These are phyloP conservation scores for Catharanthus roseus DNA, from an alignment of 257 asterid genomes.

Conservation along the genomic window DNA sequence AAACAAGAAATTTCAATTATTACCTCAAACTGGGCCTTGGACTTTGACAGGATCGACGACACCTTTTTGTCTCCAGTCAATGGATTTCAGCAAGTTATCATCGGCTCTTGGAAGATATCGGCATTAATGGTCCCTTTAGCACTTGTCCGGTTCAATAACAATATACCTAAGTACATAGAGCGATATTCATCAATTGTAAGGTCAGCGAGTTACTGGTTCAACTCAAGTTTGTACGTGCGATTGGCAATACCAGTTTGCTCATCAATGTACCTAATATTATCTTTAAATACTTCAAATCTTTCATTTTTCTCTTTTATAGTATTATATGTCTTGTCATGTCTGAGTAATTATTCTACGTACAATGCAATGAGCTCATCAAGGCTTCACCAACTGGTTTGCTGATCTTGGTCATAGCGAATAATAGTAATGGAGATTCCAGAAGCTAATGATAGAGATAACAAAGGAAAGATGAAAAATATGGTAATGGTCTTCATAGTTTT, in stretches of 20 bases:
- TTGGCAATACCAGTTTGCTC: conserved; percentile 42
- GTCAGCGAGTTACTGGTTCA: conserved; percentile 74
- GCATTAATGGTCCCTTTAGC: conserved; percentile 30
- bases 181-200: conserved; percentile 62
- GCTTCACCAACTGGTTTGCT: conserved; percentile 24
- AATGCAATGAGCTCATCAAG: conserved; percentile 40
- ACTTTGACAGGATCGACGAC: conserved; percentile 61
- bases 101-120: conserved; percentile 39
- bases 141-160: conserved; percentile 29
- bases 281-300: conserved; percentile 62
- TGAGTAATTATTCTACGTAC: conserved; percentile 60
- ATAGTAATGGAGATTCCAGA: conserved; percentile 51
- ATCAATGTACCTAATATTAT: conserved; percentile 57
- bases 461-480: conserved; percentile 1
- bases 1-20: not conserved
- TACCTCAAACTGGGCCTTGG: conserved; percentile 84
- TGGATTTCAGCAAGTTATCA: conserved; percentile 53
- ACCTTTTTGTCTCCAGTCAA: conserved; percentile 75
- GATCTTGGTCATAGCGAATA: conserved; percentile 38
- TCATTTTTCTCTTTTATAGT: conserved; percentile 56
- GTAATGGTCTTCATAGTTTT: conserved; percentile 16
- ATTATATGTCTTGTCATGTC: conserved; percentile 57
- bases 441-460: conserved; percentile 19
- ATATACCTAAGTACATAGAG: conserved; percentile 40
- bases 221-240: conserved; percentile 52